A percentile compares a stretch with the other conserved stretches of the same genome.
Conservation (phyloP, 768 basidiomycete genomes). For the Boletus pseudopeckii region DNA sequence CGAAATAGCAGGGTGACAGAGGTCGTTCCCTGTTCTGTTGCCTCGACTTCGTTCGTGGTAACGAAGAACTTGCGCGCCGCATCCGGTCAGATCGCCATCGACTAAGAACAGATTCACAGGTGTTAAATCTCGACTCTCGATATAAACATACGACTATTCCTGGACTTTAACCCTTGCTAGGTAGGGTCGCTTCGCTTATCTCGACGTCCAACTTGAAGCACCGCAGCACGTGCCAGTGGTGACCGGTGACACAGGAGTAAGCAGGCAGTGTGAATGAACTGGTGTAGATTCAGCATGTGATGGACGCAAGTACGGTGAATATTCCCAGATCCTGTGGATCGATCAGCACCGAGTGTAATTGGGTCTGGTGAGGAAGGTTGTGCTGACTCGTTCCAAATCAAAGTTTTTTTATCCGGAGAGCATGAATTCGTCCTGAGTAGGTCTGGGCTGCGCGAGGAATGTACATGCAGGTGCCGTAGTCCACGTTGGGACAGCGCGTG, state of each 20-base stretch:
- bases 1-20: neutral
- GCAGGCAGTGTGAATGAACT: neutral
- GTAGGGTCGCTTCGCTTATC: neutral
- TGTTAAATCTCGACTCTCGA: neutral
- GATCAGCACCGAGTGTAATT: too few relatives aligned
- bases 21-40: neutral
- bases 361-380: neutral
- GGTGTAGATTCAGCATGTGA: neutral
- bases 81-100: neutral
- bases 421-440: neutral
- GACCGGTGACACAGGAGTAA: neutral
- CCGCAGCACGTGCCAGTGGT: neutral
- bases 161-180: neutral
- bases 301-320: neutral
- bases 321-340: neutral
- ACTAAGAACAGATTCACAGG: neutral
- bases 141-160: constrained; percentile 5
- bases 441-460: neutral
- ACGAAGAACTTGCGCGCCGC: neutral
- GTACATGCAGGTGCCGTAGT: neutral
- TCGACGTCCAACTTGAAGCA: neutral
- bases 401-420: neutral
- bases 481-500: neutral
- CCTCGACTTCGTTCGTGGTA: neutral
- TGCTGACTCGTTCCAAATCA: neutral